Base-by-base conservation (phyloP, 345 rosid genomes). In the Populus tremula region DNA sequence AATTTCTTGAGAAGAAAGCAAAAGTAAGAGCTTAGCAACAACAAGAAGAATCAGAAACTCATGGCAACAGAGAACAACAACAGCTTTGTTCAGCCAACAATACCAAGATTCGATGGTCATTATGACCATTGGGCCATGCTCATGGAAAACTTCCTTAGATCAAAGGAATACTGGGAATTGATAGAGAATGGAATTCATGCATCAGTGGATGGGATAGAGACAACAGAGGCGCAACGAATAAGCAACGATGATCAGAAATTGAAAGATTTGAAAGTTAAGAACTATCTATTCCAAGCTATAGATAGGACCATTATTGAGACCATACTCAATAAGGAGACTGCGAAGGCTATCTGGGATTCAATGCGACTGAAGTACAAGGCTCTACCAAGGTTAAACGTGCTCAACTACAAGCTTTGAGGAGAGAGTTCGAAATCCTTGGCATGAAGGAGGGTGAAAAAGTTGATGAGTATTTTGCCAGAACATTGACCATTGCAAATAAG, bases 231-330 rank as follows among this genome's bases (percentile, higher is more conserved):
- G 0, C 49, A 67, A 36, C 12, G 3, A 1, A 67, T 25, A 67
- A 18, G 11, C 12, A 18, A 33, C 38, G 71, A 18, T 38, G 23
- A 67, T 1, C 1, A 18, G 1, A 14, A 36, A 47, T n/a, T 67
- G 47, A 67, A 67, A 5, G 71, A 67, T n/a, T 67, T 67, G 12
- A 67, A 67, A 27, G 71, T 36, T 49, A 67, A 67, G 47, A 67
- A 67, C 20, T 67, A 67, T 8, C 71, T 53, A 10, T 62, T 62
- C 23, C 66, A 62, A 62, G 66, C 66, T 13, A 20, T 62, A 23
- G 29, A 62, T 9, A 21, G 66, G 23, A 62, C 23, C 29, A 62
- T 23, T 9, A 62, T 62, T 21, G 66, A 62, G 11, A 62, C 29
- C 5, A 20, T 62, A 9, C 66, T 62, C 29, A 62, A 62, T 9